Evolutionary conservation across 371 early-diverging fungal species (phyloP).

Genomic region (Apophysomyces elegans): DNA sequence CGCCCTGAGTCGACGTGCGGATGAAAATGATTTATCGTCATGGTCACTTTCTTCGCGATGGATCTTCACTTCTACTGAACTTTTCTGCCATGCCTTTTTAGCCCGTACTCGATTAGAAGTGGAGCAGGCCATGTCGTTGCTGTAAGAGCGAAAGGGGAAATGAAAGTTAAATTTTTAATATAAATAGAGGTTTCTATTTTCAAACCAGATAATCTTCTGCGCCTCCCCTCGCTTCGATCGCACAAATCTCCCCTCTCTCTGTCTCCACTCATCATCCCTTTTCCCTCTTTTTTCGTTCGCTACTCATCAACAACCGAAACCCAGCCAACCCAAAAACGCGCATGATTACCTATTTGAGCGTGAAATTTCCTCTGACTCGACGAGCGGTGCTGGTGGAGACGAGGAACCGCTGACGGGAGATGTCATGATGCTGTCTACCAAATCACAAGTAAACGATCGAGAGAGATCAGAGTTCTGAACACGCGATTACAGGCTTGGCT

Average conservation of each 20-base stretch:
- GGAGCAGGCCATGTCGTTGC: conserved; percentile 2
- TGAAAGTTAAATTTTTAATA: conserved; percentile 12
- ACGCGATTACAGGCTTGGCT: not conserved
- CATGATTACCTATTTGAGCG: conserved; percentile 9
- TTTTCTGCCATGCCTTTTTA: conserved; percentile 4
- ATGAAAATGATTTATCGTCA: conserved; percentile 6
- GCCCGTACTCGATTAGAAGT: conserved; percentile 4
- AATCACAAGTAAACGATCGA: conserved; percentile 8
- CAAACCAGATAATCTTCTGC: conserved; percentile 3
- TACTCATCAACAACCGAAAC: not conserved
- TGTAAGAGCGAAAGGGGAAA: not conserved
- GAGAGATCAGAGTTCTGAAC: not conserved
- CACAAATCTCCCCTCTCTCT: not conserved
- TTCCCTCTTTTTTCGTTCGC: not conserved
- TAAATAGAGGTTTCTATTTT: conserved; percentile 12
- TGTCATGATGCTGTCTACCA: conserved; percentile 8
- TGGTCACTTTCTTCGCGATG: not conserved
- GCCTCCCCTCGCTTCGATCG: not conserved
- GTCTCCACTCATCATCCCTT: not conserved
- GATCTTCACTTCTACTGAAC: not conserved
- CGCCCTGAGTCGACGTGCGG: conserved; percentile 19
- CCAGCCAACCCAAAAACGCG: conserved; percentile 12
- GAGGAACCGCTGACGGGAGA: not conserved
- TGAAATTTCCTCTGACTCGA: conserved; percentile 1
- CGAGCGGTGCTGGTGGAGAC: conserved; percentile 4